phyloP scores from a whole-genome alignment of 2,329 filamentous ascomycete genomes.

The Apiospora kogelbergensis region DNA sequence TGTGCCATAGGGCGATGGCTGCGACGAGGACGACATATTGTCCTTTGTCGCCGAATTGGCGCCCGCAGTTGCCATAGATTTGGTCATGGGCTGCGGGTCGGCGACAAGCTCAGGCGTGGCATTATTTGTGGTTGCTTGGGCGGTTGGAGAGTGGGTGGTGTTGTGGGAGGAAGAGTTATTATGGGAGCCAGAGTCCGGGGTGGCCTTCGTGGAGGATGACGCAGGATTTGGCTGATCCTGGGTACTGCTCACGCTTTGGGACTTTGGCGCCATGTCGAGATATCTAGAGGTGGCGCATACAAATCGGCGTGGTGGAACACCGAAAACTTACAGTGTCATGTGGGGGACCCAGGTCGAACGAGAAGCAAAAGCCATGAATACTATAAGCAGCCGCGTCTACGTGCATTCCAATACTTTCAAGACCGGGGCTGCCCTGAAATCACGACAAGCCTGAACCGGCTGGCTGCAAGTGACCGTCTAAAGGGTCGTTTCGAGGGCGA shows the following conservation, averaged over 20 bases:
- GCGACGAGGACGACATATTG: constrained; percentile 55
- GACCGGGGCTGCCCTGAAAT: constrained; percentile 2
- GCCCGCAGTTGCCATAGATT: constrained; percentile 42
- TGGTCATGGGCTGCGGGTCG: constrained; percentile 47
- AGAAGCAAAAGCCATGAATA: constrained; percentile 28
- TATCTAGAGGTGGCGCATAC: constrained; percentile 34
- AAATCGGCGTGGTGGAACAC: constrained; percentile 30
- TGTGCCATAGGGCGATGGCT: constrained; percentile 69
- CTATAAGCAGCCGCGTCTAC: constrained; percentile 1
- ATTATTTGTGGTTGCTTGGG: constrained; percentile 24
- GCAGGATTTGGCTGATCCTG: constrained; percentile 35
- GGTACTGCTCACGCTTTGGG: constrained; percentile 27
- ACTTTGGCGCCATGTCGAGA: constrained; percentile 36
- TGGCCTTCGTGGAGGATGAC: constrained; percentile 32
- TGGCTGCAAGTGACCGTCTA: constrained; percentile 2
- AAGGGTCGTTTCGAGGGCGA: background rate
- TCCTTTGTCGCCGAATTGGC: constrained; percentile 51
- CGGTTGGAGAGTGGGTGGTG: constrained; percentile 26
- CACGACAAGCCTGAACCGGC: background rate
- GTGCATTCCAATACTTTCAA: constrained; percentile 7
- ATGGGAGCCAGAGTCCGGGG: constrained; percentile 27
- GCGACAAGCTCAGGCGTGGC: constrained; percentile 30
- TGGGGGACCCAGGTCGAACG: constrained; percentile 15
- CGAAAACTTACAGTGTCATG: constrained; percentile 21
- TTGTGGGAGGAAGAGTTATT: constrained; percentile 31